Percentiles rank a stretch among this genome's conserved stretches.
These are phyloP conservation scores for Pulchroboletus neoregius DNA, from an alignment of 1,284 basidiomycete genomes.

Conservation along the genomic window DNA sequence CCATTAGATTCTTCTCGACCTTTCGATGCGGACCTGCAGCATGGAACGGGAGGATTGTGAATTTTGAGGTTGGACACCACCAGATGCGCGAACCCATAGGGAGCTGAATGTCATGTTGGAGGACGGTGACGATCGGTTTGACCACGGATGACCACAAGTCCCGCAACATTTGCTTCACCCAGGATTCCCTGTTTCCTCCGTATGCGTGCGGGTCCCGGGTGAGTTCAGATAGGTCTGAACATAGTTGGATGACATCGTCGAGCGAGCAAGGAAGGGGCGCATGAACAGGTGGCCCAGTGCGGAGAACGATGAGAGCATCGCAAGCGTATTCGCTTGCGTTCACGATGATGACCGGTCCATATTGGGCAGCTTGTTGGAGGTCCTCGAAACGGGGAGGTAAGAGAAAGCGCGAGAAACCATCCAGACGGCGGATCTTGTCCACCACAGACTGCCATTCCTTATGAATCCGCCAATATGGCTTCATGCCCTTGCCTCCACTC, in stretches of 20 bases:
- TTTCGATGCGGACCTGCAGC: too few relatives aligned
- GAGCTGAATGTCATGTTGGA: too few relatives aligned
- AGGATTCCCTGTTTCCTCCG: neutral
- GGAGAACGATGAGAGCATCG: conserved; percentile 26
- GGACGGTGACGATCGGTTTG: neutral
- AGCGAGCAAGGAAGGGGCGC: conserved; percentile 2
- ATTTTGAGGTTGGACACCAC: too few relatives aligned
- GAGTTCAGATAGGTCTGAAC: neutral
- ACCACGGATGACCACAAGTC: neutral
- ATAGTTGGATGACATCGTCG: neutral
- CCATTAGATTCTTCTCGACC: neutral
- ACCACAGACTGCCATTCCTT: conserved; percentile 7
- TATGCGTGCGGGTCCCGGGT: neutral
- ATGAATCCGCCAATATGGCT: neutral
- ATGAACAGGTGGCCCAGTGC: conserved; percentile 7
- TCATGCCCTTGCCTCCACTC: neutral
- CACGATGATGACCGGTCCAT: conserved; percentile 34
- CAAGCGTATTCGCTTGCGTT: conserved; percentile 24
- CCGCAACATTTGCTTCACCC: neutral
- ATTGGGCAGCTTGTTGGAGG: conserved; percentile 23
- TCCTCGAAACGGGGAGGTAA: conserved; percentile 16
- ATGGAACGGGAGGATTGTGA: too few relatives aligned
- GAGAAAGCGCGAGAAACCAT: conserved; percentile 26
- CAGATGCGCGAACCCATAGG: too few relatives aligned
- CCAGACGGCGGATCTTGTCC: conserved; percentile 14